These are phyloP conservation scores for Kwoniella sp. DNA, from an alignment of 768 basidiomycete genomes.

Conservation along the genomic window DNA sequence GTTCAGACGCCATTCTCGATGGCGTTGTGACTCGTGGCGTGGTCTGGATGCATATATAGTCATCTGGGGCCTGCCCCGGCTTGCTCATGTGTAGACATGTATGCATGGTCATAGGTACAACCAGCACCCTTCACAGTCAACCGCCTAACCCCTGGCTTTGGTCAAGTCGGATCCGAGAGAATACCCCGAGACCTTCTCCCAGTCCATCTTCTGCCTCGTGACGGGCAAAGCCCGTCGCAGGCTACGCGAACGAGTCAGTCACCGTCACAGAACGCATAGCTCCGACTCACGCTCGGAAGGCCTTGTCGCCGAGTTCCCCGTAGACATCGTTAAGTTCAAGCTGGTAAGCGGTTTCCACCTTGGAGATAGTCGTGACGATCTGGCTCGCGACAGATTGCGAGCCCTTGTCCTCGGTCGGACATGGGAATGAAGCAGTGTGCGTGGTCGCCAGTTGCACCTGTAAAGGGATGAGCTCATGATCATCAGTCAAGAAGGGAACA, in stretches of 20 bases:
- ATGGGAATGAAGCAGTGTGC: slow-evolving; percentile 61
- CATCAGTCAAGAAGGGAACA: neutral
- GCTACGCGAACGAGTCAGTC: slow-evolving; percentile 38
- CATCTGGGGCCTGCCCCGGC: too few species aligned
- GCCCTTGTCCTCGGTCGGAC: slow-evolving; percentile 26
- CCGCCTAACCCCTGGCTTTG: slow-evolving; percentile 30
- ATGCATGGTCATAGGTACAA: too few species aligned
- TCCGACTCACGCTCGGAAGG: slow-evolving; percentile 66
- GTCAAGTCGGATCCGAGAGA: slow-evolving; percentile 38
- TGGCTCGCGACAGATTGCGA: slow-evolving; percentile 53
- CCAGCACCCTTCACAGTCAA: too few species aligned
- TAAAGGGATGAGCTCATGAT: neutral
- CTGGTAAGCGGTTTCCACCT: slow-evolving; percentile 78
- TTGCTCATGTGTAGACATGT: too few species aligned
- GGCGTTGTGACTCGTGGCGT: too few species aligned
- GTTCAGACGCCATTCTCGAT: too few species aligned
- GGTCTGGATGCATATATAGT: too few species aligned
- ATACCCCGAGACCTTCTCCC: slow-evolving; percentile 71
- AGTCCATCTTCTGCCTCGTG: slow-evolving; percentile 89
- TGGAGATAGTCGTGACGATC: slow-evolving; percentile 58
- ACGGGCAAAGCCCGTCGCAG: slow-evolving; percentile 84
- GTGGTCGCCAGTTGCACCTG: slow-evolving; percentile 86
- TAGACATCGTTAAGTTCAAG: slow-evolving; percentile 74
- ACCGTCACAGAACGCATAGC: neutral
- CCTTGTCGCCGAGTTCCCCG: slow-evolving; percentile 84